Evolutionary conservation across 2,329 filamentous ascomycete species (phyloP).

Genomic region (Akanthomyces uredinophilus): DNA sequence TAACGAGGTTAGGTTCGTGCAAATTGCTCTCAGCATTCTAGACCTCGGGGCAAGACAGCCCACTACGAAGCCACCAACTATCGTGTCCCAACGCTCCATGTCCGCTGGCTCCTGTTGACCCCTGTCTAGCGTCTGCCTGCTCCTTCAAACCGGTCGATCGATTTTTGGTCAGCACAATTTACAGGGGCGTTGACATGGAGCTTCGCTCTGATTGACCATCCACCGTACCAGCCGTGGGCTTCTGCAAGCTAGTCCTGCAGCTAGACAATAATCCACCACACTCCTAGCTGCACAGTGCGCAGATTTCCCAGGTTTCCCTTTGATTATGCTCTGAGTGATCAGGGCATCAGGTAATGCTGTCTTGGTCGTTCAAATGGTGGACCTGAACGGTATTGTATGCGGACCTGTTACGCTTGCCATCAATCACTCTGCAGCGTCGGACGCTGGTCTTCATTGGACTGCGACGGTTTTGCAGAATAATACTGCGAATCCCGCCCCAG

Average conservation of each 20-base stretch:
- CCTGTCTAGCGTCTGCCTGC: slow-evolving; percentile 2
- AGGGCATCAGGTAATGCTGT: too few relatives aligned
- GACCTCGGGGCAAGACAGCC: not conserved
- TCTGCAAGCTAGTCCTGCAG: slow-evolving; percentile 5
- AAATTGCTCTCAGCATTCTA: not conserved
- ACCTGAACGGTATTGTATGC: too few relatives aligned
- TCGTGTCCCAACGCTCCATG: not conserved
- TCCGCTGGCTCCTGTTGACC: not conserved
- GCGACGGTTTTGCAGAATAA: too few relatives aligned
- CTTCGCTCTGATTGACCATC: slow-evolving; percentile 9
- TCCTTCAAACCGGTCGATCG: slow-evolving; percentile 9
- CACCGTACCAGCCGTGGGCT: not conserved
- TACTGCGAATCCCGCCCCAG: too few relatives aligned
- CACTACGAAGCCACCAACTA: not conserved
- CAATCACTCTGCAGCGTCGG: too few relatives aligned
- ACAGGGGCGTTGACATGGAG: not conserved
- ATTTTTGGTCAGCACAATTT: slow-evolving; percentile 8
- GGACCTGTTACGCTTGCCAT: too few relatives aligned
- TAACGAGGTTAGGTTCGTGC: not conserved
- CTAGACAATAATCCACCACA: not conserved
- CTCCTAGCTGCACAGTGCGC: slow-evolving; percentile 6
- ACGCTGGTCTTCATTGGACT: too few relatives aligned
- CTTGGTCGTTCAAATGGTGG: too few relatives aligned
- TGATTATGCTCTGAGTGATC: too few relatives aligned
- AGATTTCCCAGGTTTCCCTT: not conserved